Percentiles rank a stretch among this genome's conserved stretches.
These are phyloP conservation scores for Schizothecium vesticola DNA, from an alignment of 495 filamentous ascomycete genomes.

Conservation along the genomic window DNA sequence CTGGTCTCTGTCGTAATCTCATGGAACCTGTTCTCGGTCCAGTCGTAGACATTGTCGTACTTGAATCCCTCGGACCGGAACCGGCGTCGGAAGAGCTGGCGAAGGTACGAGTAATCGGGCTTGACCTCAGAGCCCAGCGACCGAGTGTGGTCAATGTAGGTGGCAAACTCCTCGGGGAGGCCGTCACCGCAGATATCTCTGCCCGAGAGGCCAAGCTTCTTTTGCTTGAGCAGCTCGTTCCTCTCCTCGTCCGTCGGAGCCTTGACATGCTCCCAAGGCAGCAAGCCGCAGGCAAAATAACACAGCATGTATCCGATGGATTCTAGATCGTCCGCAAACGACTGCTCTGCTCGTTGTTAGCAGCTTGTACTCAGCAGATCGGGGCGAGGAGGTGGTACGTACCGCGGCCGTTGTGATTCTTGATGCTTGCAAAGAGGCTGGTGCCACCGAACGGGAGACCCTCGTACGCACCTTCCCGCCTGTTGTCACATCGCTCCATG, in stretches of 20 bases:
- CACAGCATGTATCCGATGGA: slow-evolving; percentile 38
- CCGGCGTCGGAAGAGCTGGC: slow-evolving; percentile 23
- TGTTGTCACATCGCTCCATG: slow-evolving; percentile 17
- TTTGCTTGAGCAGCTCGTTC: slow-evolving; percentile 16
- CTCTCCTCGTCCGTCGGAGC: slow-evolving; percentile 16
- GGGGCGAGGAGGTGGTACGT: slow-evolving; percentile 11
- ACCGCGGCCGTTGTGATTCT: slow-evolving; percentile 28
- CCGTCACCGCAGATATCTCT: slow-evolving; percentile 18
- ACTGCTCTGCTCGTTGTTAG: slow-evolving; percentile 29
- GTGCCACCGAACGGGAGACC: slow-evolving; percentile 14
- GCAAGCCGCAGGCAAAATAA: slow-evolving; percentile 33
- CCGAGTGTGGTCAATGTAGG: slow-evolving; percentile 24
- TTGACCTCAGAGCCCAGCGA: slow-evolving; percentile 24
- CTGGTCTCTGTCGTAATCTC: background rate
- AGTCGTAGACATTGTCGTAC: slow-evolving; percentile 32
- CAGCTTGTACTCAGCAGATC: background rate
- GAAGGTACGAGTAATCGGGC: slow-evolving; percentile 28
- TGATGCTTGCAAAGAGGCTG: slow-evolving; percentile 28
- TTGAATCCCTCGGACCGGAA: slow-evolving; percentile 28
- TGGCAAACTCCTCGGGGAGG: slow-evolving; percentile 23
- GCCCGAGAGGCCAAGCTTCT: slow-evolving; percentile 22
- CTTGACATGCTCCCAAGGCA: slow-evolving; percentile 35
- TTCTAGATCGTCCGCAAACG: slow-evolving; percentile 37
- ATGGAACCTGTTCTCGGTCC: slow-evolving; percentile 20
- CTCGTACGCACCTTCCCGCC: slow-evolving; percentile 5